These are phyloP conservation scores for Solanum aculeatissimum DNA, from an alignment of 305 asterid species.

Conservation along the genomic window DNA sequence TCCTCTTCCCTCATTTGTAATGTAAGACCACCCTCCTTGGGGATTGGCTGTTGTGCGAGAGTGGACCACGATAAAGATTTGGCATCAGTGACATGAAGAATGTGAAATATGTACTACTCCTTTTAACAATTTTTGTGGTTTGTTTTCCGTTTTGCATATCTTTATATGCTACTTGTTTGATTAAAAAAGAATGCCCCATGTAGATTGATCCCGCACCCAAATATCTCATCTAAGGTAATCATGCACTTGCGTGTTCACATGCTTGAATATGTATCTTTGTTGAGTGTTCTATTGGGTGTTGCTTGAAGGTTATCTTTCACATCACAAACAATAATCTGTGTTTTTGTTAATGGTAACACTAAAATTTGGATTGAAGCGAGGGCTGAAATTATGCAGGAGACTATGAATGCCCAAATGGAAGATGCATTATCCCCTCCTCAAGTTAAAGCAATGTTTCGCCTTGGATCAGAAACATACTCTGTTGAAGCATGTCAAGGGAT, in stretches of 20 bases:
- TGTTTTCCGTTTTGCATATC: neutral
- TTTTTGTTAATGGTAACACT: neutral
- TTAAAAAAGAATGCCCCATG: neutral
- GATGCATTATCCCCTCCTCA: conserved; percentile 15
- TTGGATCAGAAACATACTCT: conserved; percentile 60
- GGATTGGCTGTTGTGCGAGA: neutral
- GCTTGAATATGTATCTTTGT: neutral
- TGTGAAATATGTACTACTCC: neutral
- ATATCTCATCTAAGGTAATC: neutral
- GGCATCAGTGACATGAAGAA: neutral
- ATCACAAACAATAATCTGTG: neutral
- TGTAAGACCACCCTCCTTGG: neutral
- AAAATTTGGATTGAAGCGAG: neutral
- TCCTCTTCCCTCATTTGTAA: neutral
- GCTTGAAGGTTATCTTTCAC: neutral
- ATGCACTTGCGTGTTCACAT: neutral
- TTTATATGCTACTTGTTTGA: neutral
- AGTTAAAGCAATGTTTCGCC: conserved; percentile 58
- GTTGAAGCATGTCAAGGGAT: conserved; percentile 47
- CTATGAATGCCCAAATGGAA: conserved; percentile 39
- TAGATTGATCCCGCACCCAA: neutral
- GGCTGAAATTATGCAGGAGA: conserved; percentile 12
- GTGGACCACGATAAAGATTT: neutral
- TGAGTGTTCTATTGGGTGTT: neutral
- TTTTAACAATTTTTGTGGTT: neutral